These are phyloP conservation scores for Verbena officinalis DNA, from an alignment of 257 asterid species.

Conservation along the genomic window DNA sequence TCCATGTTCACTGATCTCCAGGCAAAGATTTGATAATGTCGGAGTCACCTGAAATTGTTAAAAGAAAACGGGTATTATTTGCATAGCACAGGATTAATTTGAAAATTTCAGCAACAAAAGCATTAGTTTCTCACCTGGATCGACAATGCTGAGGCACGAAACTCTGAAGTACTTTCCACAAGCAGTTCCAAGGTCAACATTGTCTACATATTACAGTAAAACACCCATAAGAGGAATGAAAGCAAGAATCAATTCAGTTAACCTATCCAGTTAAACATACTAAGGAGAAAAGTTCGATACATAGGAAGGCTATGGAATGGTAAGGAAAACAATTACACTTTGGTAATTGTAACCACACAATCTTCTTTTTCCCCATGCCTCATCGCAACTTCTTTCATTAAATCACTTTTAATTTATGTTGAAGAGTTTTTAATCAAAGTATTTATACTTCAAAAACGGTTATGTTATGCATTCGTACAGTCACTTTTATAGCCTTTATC, in stretches of 20 bases:
- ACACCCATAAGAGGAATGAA: neutral
- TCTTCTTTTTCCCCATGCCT: no score
- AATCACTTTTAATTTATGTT: no score
- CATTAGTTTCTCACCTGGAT: conserved; percentile 42
- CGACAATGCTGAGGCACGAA: conserved; percentile 69
- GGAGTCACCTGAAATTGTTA: conserved; percentile 55
- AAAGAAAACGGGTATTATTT: neutral
- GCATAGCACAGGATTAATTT: neutral
- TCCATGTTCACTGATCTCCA: conserved; percentile 44
- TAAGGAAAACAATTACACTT: no score
- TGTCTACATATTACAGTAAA: conserved; percentile 38
- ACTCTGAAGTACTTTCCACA: conserved; percentile 69
- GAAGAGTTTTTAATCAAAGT: no score
- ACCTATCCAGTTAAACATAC: no score
- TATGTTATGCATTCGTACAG: no score
- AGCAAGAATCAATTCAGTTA: neutral
- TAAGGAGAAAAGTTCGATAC: no score
- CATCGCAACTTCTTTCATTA: no score
- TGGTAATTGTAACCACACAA: no score
- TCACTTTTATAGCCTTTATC: no score
- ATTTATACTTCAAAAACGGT: no score
- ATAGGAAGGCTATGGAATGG: no score
- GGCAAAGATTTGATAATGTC: conserved; percentile 67
- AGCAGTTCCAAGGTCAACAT: conserved; percentile 74
- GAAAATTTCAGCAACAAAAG: neutral